Base-by-base conservation (phyloP, 345 rosid species). In the Dipteronia dyeriana region DNA sequence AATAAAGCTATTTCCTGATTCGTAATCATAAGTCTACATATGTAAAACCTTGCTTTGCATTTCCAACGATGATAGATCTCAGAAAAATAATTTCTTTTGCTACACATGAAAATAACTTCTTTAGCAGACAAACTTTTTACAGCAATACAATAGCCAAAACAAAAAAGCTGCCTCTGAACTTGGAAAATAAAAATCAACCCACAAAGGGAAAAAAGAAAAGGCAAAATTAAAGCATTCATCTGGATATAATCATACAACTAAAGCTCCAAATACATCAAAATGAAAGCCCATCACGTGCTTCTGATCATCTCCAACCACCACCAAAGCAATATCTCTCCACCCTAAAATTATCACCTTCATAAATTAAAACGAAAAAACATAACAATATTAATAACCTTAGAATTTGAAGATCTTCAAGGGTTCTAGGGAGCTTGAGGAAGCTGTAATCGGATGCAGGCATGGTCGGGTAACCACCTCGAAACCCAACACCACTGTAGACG, bases 371-470 rank as follows among this genome's bases (percentile, higher is more conserved):
- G 51, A 54, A 20, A 64, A 47, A 41, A 26, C 5, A 53, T 13
- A 53, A 53, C 0, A 3, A 38, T 47, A 38, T 1, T 38, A 38
- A 38, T 3, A 38, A 95, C 98, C 93, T 92, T 68, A 95, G 96
- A 78, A 89, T 87, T 87, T 91, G 97, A 78, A 95, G 97, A 76
- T 95, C 98, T 75, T 91, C 82, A 73, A 95, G 94, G 88, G 76
- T 91, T n/a, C n/a, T n/a, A n/a, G 98, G 97, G 3, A 95, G 85
- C 88, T 91, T 93, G 82, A 95, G 99, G 89, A 93, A 92, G 83
- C 97, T 91, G 70, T 95, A 95, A 85, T 95, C 99, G 39, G 99
- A 95, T 23, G 84, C 80, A 47, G 97, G 98, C 92, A 95, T 78
- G 89, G 99, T 91, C 45, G 91, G 84, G 76, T 95, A 93, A 71